Conservation (phyloP, 768 basidiomycete genomes). For the Gymnopilus dilepis region DNA sequence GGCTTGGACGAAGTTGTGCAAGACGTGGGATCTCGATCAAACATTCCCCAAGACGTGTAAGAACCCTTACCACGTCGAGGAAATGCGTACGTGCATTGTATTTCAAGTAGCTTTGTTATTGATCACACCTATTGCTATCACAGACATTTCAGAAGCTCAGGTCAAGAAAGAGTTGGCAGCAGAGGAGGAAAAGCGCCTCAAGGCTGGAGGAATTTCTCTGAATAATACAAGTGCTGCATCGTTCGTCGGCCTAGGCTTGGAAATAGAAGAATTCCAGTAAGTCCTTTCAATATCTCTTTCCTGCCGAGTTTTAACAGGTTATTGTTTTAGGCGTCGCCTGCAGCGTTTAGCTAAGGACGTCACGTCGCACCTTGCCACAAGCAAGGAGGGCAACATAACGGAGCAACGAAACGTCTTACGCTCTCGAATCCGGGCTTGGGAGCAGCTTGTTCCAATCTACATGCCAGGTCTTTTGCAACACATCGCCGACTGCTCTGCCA, state of each 20-base stretch:
- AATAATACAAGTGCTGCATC: conserved; percentile 11
- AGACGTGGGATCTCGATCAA: conserved; percentile 17
- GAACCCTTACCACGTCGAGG: conserved; percentile 16
- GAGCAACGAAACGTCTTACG: conserved; percentile 5
- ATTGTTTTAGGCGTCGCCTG: conserved; percentile 10
- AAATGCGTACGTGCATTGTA: conserved; percentile 6
- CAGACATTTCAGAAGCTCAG: conserved; percentile 9
- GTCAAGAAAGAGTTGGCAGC: conserved; percentile 7
- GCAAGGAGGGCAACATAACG: too few relatives aligned
- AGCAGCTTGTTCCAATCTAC: not conserved
- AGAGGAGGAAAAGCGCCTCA: conserved; percentile 4
- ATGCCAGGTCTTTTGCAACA: not conserved
- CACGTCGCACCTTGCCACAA: conserved; percentile 8
- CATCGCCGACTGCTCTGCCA: not conserved
- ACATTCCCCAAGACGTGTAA: conserved; percentile 8
- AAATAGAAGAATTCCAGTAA: conserved; percentile 21
- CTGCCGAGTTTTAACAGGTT: not conserved
- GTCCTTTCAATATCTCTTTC: not conserved
- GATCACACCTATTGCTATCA: not conserved
- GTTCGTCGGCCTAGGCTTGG: conserved; percentile 16
- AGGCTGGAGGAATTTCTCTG: not conserved
- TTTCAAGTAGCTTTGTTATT: not conserved
- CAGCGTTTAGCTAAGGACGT: conserved; percentile 11
- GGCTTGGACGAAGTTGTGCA: conserved; percentile 15
- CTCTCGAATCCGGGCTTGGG: too few relatives aligned